Base-by-base conservation (phyloP, 1,139 yeast species). In the Arxiozyma telluris region DNA sequence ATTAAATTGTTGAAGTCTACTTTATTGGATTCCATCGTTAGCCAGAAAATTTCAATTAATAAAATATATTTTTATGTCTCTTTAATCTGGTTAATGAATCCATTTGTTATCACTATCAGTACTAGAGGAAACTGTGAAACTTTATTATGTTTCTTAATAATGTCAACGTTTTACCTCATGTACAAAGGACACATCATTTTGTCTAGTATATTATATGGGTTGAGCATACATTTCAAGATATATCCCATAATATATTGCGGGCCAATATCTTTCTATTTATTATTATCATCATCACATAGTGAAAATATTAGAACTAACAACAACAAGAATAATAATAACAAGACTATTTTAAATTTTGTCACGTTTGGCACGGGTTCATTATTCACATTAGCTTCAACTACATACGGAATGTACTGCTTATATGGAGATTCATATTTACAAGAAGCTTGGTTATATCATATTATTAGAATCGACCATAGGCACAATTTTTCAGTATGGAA, bases 81-180 rank as follows among this genome's bases (percentile, higher is more conserved):
- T 5, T 47, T 51, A 4, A 73, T 90, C 4, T 93, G 98, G 98
- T 74, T 93, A 44, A 75, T 89, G 61, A 93, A 93, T 68, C 98
- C 98, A 15, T 87, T 93, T 94, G 98, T 91, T 0, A 82, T 87
- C 39, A 90, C 96, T 1, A 93, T 93, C 47, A 84, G 95, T 58
- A 90, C 98, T 0, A 74, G 98, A 54, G 98, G 98, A 0, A 87
- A 95, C 22, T 86, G 96, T 0, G 98, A 93, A 66, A 91, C 97
- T 58, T 76, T 93, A 1, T 72, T 93, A 49, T 89, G 96, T 0
- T 91, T 87, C 27, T 74, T 91, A 62, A 79, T 90, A 3, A 79
- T 90, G 77, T 68, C 78, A 17, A 74, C 84, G 47, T 73, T 87
- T 1, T 82, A 80, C 59, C 70, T 61, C 45, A 64, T 81, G 43